These are phyloP conservation scores for Aspergillus uvarum DNA, from an alignment of 2,329 filamentous ascomycete species.

Conservation along the genomic window DNA sequence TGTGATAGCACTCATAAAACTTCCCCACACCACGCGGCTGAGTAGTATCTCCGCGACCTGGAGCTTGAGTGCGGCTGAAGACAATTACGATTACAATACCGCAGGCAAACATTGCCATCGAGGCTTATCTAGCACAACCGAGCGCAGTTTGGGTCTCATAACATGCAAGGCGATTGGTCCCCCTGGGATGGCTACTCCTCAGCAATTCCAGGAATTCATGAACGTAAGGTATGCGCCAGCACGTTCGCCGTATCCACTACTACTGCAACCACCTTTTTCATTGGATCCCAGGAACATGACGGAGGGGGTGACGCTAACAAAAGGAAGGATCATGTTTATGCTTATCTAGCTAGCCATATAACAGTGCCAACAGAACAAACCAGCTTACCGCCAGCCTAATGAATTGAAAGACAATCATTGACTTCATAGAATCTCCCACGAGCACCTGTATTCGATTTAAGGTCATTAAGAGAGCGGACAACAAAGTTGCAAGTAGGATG, in stretches of 20 bases:
- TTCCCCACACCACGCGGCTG: not conserved
- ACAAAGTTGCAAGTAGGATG: too few species aligned
- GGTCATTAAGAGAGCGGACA: too few species aligned
- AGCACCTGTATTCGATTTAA: too few species aligned
- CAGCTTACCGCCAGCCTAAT: too few species aligned
- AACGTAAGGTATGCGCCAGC: constrained; percentile 8
- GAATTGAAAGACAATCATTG: too few species aligned
- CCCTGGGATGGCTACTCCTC: not conserved
- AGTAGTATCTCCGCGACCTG: not conserved
- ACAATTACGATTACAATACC: not conserved
- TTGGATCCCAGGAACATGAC: not conserved
- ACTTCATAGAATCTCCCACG: too few species aligned
- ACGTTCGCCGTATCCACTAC: constrained; percentile 9
- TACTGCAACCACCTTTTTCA: not conserved
- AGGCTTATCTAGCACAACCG: not conserved
- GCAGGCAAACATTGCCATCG: not conserved
- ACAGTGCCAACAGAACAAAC: too few species aligned
- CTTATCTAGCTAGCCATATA: too few species aligned
- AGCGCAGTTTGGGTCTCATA: not conserved
- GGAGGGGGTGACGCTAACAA: too few species aligned
- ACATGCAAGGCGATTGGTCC: constrained; percentile 2
- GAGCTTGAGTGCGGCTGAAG: too few species aligned
- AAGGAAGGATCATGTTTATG: too few species aligned
- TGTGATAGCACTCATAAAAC: not conserved
- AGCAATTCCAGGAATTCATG: constrained; percentile 10